phyloP scores from a whole-genome alignment of 768 basidiomycete species.

The Mycena albidolilacea region DNA sequence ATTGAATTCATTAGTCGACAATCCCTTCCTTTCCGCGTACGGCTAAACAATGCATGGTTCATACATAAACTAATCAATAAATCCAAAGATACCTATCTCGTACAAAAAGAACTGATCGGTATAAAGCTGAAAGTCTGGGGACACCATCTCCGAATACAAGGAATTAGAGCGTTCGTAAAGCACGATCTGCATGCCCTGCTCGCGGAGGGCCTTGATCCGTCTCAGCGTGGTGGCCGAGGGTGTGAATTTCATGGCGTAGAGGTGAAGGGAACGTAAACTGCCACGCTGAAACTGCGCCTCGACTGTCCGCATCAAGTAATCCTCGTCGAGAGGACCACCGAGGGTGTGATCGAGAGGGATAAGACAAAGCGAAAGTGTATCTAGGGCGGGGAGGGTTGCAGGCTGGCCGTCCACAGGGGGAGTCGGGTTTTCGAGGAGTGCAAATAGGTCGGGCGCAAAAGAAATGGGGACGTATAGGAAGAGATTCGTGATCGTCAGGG shows the following conservation, averaged over 20 bases:
- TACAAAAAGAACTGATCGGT: neutral
- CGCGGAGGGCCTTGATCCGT: slow-evolving; percentile 6
- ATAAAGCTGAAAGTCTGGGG: neutral
- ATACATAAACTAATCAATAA: too few relatives aligned
- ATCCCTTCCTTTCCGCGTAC: too few relatives aligned
- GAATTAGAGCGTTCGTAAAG: neutral
- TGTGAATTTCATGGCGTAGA: neutral
- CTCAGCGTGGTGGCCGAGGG: slow-evolving; percentile 4
- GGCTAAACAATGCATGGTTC: too few relatives aligned
- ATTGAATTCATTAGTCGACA: too few relatives aligned
- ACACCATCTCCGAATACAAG: neutral
- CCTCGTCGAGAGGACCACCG: slow-evolving; percentile 5
- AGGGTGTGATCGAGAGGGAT: neutral
- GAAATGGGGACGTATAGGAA: neutral
- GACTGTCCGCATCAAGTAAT: neutral
- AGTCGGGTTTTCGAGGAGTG: neutral
- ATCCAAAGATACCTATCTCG: neutral
- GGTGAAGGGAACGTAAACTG: slow-evolving; percentile 6
- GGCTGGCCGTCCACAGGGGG: too few relatives aligned
- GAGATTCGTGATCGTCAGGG: slow-evolving; percentile 6
- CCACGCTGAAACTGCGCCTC: slow-evolving; percentile 15
- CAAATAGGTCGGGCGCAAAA: slow-evolving; percentile 1
- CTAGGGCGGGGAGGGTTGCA: neutral
- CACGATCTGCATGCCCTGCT: slow-evolving; percentile 17
- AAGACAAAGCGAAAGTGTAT: neutral